A percentile compares a stretch with the other conserved stretches of the same genome.
These are phyloP conservation scores for Stellera chamaejasme DNA, from an alignment of 345 rosid genomes.

Conservation along the genomic window DNA sequence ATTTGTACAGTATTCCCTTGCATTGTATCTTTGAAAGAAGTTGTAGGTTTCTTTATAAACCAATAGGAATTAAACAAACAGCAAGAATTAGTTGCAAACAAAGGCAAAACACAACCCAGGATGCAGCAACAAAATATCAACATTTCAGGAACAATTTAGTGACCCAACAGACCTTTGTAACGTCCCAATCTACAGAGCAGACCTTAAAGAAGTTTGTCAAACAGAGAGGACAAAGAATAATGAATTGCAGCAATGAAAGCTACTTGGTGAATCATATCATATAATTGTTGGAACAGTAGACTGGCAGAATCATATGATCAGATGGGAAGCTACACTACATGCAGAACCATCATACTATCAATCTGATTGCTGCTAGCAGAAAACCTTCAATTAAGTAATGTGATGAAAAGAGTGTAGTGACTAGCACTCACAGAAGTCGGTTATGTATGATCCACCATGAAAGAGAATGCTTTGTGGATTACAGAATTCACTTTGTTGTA, in stretches of 20 bases:
- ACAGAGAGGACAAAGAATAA: neutral
- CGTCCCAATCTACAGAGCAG: neutral
- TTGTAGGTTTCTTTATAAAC: too few relatives aligned
- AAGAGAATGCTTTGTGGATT: neutral
- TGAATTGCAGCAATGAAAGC: slow-evolving; percentile 7
- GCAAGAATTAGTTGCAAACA: too few relatives aligned
- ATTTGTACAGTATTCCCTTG: too few relatives aligned
- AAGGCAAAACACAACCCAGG: too few relatives aligned
- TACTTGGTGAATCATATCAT: neutral
- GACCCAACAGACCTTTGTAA: neutral
- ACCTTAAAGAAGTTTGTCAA: slow-evolving; percentile 1
- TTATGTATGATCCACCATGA: neutral
- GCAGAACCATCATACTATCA: too few relatives aligned
- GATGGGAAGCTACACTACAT: neutral
- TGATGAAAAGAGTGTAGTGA: neutral
- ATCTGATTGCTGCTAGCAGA: too few relatives aligned
- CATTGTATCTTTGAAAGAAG: too few relatives aligned
- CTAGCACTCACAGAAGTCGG: neutral
- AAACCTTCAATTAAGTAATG: too few relatives aligned
- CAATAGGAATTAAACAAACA: too few relatives aligned
- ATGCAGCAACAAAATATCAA: neutral
- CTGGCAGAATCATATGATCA: neutral
- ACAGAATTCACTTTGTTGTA: neutral
- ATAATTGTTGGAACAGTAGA: slow-evolving; percentile 2
- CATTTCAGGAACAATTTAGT: neutral